Evolutionary conservation across 129 eudicot species (phyloP), one percentile per base, ranked within the genome.

Genomic region (Helianthus tuberosus): DNA sequence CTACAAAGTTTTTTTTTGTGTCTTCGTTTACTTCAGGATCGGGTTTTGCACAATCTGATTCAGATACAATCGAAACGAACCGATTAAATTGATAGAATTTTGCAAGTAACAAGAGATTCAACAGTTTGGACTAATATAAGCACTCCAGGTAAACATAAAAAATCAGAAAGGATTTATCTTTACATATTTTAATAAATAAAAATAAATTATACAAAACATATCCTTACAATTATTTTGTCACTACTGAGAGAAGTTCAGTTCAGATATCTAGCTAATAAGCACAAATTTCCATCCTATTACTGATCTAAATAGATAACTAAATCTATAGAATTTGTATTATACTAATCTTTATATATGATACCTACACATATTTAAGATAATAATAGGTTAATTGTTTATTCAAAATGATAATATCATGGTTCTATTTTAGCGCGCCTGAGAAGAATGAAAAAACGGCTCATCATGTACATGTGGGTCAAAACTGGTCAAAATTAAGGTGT

Each of bases 1-100:
- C 98, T 3, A 86, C 84, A 73, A 87, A 86, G 77, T 89, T 90
- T 68, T 90, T 89, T 70, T 89, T 90, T 6, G 94, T 88, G 82
- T 93, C 98, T 80, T 89, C 96, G 15, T 86, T 83, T 41, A 90
- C 96, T 71, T 84, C 97, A 35, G 91, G 91, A 84, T 90, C 96
- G 74, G 71, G 93, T 83, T 90, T 90, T 43, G 85, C 86, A 79
- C 98, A 93, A 83, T 93, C 97, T 93, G 87, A 29, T 66, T 5
- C 39, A 41, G 16, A 76, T 5, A 62, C 5, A 32, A 70, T 64
- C 27, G 23, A 20, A 35, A 41, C 41, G 36, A 62, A 61, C 12
- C 9, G 12, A 57, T 71, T 15, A 53, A 47, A 25, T 6, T 20
- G 23, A 13, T 43, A 25, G 5, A 69, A 16, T 13, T 23, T 51